These are phyloP conservation scores for Trametes hirsuta DNA, from an alignment of 1,284 basidiomycete species.

Conservation along the genomic window DNA sequence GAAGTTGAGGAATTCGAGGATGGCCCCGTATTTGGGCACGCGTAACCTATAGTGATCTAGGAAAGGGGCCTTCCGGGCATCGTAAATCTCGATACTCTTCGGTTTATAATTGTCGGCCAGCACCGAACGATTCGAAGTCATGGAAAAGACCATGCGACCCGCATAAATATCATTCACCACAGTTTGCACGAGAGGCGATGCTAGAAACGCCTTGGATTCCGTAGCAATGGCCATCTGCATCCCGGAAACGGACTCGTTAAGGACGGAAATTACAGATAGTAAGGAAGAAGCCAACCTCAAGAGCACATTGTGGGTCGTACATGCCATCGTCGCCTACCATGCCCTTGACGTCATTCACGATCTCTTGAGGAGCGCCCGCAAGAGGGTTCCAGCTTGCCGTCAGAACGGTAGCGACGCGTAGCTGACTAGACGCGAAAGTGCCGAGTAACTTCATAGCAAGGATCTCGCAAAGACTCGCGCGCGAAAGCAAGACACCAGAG, in stretches of 20 bases:
- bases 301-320: constrained; percentile 70
- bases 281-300: constrained; percentile 61
- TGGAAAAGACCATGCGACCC: constrained; percentile 70
- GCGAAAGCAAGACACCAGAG: constrained; percentile 68
- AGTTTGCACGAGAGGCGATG: constrained; percentile 79
- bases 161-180: constrained; percentile 84
- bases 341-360: constrained; percentile 65
- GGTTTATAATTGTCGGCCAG: constrained; percentile 88
- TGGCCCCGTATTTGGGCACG: constrained; percentile 80
- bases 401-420: constrained; percentile 75
- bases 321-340: constrained; percentile 57
- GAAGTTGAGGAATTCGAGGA: constrained; percentile 82
- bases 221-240: constrained; percentile 86
- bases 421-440: constrained; percentile 70
- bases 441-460: constrained; percentile 85
- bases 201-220: constrained; percentile 76
- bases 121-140: constrained; percentile 69
- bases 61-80: constrained; percentile 73
- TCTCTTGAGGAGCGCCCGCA: constrained; percentile 71
- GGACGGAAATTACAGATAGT: background rate
- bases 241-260: background rate
- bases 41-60: constrained; percentile 86
- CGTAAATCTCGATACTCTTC: constrained; percentile 74
- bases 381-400: constrained; percentile 83
- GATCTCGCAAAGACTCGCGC: constrained; percentile 82